Percentiles rank a stretch among this genome's conserved stretches.
Evolutionary conservation across 306 rosid species (phyloP).

Genomic region (Cicer arietinum): DNA sequence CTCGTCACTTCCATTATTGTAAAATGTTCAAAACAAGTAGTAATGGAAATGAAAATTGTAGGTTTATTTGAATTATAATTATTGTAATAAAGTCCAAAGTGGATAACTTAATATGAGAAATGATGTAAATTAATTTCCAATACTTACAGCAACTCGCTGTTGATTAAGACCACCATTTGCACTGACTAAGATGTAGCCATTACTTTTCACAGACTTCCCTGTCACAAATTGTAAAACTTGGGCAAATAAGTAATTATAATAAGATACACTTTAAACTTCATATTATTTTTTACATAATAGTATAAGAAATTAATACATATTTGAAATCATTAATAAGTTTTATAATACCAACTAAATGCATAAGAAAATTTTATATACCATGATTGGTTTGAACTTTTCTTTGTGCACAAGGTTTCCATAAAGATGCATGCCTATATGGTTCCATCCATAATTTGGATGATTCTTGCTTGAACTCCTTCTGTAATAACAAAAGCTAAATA

Average conservation of each 20-base stretch:
- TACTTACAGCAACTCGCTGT: constrained; percentile 96
- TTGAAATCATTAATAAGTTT: constrained; percentile 18
- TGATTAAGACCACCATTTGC: constrained; percentile 99
- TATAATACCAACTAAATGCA: background rate
- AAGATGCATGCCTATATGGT: constrained; percentile 61
- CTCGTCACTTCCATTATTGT: constrained; percentile 50
- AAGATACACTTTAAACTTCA: background rate
- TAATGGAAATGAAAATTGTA: background rate
- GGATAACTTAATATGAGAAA: constrained; percentile 29
- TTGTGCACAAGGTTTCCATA: constrained; percentile 87
- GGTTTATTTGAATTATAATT: background rate
- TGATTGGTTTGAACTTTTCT: constrained; percentile 49
- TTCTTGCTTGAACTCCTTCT: constrained; percentile 76
- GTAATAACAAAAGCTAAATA: constrained; percentile 37
- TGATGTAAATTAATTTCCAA: constrained; percentile 21
- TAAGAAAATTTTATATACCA: constrained; percentile 50
- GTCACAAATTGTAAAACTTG: constrained; percentile 46
- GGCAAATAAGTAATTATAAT: constrained; percentile 5
- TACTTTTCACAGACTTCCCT: constrained; percentile 59
- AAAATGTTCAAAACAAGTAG: background rate
- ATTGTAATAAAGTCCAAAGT: background rate
- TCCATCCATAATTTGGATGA: constrained; percentile 72
- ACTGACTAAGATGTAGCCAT: constrained; percentile 87
- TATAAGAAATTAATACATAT: constrained; percentile 7
- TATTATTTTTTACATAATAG: background rate